Conservation (phyloP, 331 rosid genomes). For the Pyrus hybrid region DNA sequence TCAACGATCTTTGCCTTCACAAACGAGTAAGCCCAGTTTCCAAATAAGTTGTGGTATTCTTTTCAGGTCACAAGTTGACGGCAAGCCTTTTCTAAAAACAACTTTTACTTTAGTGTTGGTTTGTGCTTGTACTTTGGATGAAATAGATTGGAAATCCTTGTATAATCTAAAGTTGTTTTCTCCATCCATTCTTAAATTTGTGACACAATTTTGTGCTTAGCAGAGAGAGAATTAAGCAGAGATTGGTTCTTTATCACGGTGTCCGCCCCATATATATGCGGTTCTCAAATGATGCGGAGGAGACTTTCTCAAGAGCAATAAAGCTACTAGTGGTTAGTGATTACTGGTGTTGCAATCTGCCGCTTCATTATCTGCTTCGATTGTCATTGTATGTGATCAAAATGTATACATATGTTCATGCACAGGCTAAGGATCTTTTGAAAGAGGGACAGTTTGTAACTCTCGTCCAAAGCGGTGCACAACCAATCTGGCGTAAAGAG, state of each 20-base stretch:
- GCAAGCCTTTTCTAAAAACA: background rate
- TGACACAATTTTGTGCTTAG: slow-evolving; percentile 11
- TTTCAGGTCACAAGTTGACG: background rate
- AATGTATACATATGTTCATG: slow-evolving; percentile 5
- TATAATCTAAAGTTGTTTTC: background rate
- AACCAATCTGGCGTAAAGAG: slow-evolving; percentile 87
- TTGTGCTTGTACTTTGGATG: background rate
- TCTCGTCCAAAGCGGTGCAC: slow-evolving; percentile 95
- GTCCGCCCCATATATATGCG: slow-evolving; percentile 78
- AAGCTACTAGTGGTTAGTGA: slow-evolving; percentile 63
- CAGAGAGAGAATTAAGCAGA: slow-evolving; percentile 81
- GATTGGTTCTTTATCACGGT: slow-evolving; percentile 71
- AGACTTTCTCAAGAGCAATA: slow-evolving; percentile 81
- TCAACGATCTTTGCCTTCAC: slow-evolving; percentile 97
- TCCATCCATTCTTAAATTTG: background rate
- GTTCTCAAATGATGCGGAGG: slow-evolving; percentile 80
- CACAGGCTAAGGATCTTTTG: slow-evolving; percentile 58
- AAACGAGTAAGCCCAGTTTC: slow-evolving; percentile 50
- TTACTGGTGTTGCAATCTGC: slow-evolving; percentile 4
- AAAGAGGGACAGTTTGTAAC: slow-evolving; percentile 66
- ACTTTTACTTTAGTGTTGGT: background rate
- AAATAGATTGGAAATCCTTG: background rate
- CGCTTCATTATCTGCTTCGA: background rate
- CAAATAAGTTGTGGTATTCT: background rate
- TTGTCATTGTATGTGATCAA: background rate